Conservation (phyloP, 805 yeast genomes). For the Peterozyma xylosa region DNA sequence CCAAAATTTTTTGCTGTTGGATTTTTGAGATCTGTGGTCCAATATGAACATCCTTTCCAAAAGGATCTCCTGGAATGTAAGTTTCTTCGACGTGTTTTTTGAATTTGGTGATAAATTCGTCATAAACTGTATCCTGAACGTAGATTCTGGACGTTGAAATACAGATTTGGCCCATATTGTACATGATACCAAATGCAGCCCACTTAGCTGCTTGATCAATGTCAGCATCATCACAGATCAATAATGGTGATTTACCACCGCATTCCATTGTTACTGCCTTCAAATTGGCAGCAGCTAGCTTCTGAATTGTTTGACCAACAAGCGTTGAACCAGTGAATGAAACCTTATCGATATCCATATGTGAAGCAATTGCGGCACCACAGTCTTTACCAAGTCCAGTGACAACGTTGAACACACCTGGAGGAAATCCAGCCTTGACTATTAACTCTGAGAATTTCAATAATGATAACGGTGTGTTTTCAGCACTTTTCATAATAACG, state of each 20-base stretch:
- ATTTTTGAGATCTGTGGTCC: constrained; percentile 68
- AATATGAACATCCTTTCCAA: constrained; percentile 55
- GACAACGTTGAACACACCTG: constrained; percentile 68
- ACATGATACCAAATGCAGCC: constrained; percentile 38
- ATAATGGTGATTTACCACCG: constrained; percentile 53
- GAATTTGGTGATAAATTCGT: constrained; percentile 30
- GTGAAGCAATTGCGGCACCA: constrained; percentile 60
- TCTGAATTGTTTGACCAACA: constrained; percentile 65
- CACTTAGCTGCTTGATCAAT: constrained; percentile 44
- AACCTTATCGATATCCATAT: constrained; percentile 59
- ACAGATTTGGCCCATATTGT: constrained; percentile 42
- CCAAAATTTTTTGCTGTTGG: constrained; percentile 62
- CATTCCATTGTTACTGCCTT: constrained; percentile 55
- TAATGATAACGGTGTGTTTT: constrained; percentile 69
- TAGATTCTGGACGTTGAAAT: constrained; percentile 39
- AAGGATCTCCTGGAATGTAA: constrained; percentile 60
- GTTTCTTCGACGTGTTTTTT: constrained; percentile 27
- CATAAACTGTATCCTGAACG: constrained; percentile 34
- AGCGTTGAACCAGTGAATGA: constrained; percentile 81
- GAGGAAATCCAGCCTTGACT: constrained; percentile 65
- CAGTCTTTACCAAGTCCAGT: constrained; percentile 67
- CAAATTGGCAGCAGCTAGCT: constrained; percentile 51
- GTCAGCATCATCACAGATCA: constrained; percentile 46
- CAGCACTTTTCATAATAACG: constrained; percentile 65
- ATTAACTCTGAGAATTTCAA: constrained; percentile 54